Evolutionary conservation across 73 alveolate species (phyloP), one percentile per base, ranked within the genome.

Genomic region (Paramecium primaurelia): DNA sequence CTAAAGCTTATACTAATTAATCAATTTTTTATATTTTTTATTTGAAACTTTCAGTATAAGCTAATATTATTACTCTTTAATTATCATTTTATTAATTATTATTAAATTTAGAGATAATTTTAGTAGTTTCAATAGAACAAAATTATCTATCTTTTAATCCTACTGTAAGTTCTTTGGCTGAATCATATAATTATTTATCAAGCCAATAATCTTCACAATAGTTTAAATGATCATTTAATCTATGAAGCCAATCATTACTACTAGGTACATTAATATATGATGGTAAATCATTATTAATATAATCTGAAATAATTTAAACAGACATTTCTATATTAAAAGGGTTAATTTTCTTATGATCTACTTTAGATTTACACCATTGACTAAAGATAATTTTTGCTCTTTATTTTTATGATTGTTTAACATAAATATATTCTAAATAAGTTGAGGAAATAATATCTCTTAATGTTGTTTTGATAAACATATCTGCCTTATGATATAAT

Each of bases 121-220:
- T 73, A 8, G 58, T 37, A 2, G 60, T 73, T 6, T 34, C 60
- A 36, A 73, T 73, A 2, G 18, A 45, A 47, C 58, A 45, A 80
- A 32, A 42, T 47, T 80, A 14, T 26, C 58, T 80, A 10, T 80
- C 91, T 18, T 80, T 80, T 7, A 44, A 80, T 45, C 91, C 91
- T 38, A 80, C 4, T 5, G 58, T 28, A 44, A 44, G 14, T 80
- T 80, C 71, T 47, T 40, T 80, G 18, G 71, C 73, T 26, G 91
- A 45, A 80, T 80, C 44, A 25, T 80, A 80, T 5, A 80, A 64
- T 44, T 80, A 44, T 80, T 80, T 80, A 26, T 80, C 91, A 5
- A 73, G 34, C 91, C 75, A 49, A 44, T 32, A 80, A 80, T 80
- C 58, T 28, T 80, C 91, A 80, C 91, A 45, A 45, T 80, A 34